Conservation (phyloP, 345 rosid species). For the Physaria fendleri region DNA sequence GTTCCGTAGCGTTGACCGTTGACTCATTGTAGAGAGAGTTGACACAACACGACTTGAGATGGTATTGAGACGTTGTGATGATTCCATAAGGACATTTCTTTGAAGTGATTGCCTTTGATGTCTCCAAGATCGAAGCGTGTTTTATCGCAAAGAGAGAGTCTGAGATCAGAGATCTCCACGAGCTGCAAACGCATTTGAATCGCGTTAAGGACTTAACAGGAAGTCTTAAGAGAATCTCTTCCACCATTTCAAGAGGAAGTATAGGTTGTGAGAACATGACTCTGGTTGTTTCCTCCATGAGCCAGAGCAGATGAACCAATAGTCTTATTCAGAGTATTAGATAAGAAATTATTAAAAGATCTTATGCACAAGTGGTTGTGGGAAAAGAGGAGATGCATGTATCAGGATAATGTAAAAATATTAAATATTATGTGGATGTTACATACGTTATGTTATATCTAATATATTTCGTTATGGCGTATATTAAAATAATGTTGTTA, state of each 20-base stretch:
- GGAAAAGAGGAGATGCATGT: slow-evolving; percentile 20
- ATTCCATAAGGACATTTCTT: slow-evolving; percentile 9
- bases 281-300: not conserved
- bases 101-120: slow-evolving; percentile 2
- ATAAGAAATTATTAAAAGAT: not conserved
- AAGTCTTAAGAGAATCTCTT: slow-evolving; percentile 28
- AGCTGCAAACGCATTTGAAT: slow-evolving; percentile 31
- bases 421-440: not conserved
- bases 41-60: slow-evolving; percentile 28
- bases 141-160: slow-evolving; percentile 6
- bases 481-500: slow-evolving; percentile 14
- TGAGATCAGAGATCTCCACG: slow-evolving; percentile 30
- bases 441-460: not conserved
- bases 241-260: slow-evolving; percentile 29
- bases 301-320: slow-evolving; percentile 16
- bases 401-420: slow-evolving; percentile 24
- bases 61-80: slow-evolving; percentile 21
- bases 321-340: not conserved
- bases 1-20: not conserved
- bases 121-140: slow-evolving; percentile 27
- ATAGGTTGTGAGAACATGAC: not conserved
- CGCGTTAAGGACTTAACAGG: slow-evolving; percentile 23
- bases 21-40: slow-evolving; percentile 20
- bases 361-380: slow-evolving; percentile 23
- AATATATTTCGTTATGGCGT: not conserved